Evolutionary conservation across 1,139 yeast genomes (phyloP), one percentile per base, ranked within the genome.

Genomic region (Taiozyma sp.): DNA sequence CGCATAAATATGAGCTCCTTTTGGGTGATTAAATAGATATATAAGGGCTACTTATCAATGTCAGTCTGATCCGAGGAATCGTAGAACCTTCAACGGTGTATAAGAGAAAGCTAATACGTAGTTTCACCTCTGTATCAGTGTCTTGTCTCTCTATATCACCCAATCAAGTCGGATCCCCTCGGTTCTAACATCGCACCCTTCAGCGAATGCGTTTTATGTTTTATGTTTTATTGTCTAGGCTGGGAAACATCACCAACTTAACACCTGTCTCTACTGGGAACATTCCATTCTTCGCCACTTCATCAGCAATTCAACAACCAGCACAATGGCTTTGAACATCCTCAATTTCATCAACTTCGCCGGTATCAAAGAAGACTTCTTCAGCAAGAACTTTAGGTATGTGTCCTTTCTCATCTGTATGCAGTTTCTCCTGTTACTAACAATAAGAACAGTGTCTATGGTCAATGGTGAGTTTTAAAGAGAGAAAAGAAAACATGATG

Each of bases 341-440:
- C 68, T 69, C 47, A 78, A 74, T 52, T 72, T 76, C 48, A 65
- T 77, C 54, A 76, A 75, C 57, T 73, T 81, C 57, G 78, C 79
- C 8, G 90, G 91, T 4, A 76, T 86, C 57, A 73, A 82, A 46
- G 72, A 75, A 46, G 92, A 85, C 63, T 75, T 85, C 70, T 78
- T 76, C 61, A 83, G 86, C 67, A 83, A 81, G 66, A 86, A 86
- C 70, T 84, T 84, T 68, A 75, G 73, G 73, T 70, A 52, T 27
- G 73, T 64, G 16, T 6, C 19, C 24, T 8, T 23, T 8, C 19
- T 36, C 16, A 19, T 32, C n/a, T 32, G 36, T n/a, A n/a, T 32
- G n/a, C 36, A 32, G 34, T 12, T 13, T 30, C 13, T 14, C 36
- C 36, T n/a, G 36, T 32, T 32, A 32, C 36, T 32, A 32, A 32